Conservation (phyloP, 305 asterid species). For the Ajuga reptans region DNA sequence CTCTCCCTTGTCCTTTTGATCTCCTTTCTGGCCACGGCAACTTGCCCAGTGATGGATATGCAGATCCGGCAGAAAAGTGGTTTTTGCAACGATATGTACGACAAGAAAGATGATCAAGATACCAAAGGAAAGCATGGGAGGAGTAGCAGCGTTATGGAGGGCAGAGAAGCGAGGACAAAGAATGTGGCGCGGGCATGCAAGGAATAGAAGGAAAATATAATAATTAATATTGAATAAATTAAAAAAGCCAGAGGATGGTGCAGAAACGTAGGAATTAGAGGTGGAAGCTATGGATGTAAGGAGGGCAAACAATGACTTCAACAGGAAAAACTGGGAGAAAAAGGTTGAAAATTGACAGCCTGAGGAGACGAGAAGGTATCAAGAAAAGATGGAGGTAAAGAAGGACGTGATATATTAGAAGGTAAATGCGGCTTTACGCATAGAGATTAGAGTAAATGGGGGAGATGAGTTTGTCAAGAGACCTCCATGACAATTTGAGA, state of each 20-base stretch:
- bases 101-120: not conserved
- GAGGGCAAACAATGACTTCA: not conserved
- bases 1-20: not conserved
- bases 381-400: constrained; percentile 9
- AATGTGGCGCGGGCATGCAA: not conserved
- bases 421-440: not conserved
- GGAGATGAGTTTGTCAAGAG: not conserved
- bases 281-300: too few relatives aligned
- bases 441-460: not conserved
- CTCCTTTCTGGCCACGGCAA: constrained; percentile 8
- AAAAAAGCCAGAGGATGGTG: too few relatives aligned
- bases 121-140: not conserved
- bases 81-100: not conserved
- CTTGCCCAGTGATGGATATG: not conserved
- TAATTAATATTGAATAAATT: too few relatives aligned
- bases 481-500: constrained; percentile 1
- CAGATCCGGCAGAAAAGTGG: constrained; percentile 12
- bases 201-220: not conserved
- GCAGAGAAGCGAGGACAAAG: not conserved
- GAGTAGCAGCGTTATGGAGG: not conserved
- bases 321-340: not conserved
- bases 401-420: not conserved
- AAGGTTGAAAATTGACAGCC: not conserved
- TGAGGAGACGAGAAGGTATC: not conserved
- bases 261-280: too few relatives aligned